Percentiles rank a stretch among this genome's conserved stretches.
phyloP scores from a whole-genome alignment of 352 stramenopile species.

The Phytophthora pseudosyringae region DNA sequence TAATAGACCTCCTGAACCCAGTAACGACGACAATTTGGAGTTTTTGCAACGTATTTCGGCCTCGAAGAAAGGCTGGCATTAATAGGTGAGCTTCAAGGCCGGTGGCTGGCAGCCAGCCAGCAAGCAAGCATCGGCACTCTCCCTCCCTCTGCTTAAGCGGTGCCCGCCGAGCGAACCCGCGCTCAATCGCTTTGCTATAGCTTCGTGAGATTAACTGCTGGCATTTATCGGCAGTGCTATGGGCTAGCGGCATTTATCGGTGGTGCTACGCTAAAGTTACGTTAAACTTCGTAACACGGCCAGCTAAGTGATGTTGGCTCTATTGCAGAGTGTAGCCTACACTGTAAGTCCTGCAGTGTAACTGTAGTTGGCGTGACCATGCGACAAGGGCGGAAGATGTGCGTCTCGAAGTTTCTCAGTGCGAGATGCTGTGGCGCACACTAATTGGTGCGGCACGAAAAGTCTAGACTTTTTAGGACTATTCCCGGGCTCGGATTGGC shows the following conservation, averaged over 20 bases:
- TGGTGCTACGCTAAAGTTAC: conserved; percentile 10
- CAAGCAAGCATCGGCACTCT: conserved; percentile 1
- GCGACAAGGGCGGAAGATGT: conserved; percentile 32
- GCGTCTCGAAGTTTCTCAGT: conserved; percentile 28
- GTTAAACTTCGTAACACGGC: conserved; percentile 15
- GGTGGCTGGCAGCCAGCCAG: neutral
- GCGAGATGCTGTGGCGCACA: conserved; percentile 22
- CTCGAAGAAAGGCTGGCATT: conserved; percentile 11
- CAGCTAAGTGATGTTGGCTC: conserved; percentile 14
- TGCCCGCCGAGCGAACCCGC: too few relatives aligned
- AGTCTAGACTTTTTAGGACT: conserved; percentile 13
- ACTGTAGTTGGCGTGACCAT: conserved; percentile 16
- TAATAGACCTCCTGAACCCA: neutral
- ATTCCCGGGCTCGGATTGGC: conserved; percentile 15
- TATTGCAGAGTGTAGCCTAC: neutral
- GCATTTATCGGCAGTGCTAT: too few relatives aligned
- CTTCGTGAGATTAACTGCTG: too few relatives aligned
- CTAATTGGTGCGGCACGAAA: neutral
- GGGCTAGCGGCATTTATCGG: neutral
- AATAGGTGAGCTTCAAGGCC: conserved; percentile 17
- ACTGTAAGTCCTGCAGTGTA: too few relatives aligned
- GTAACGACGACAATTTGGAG: conserved; percentile 4
- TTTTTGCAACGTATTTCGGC: conserved; percentile 5
- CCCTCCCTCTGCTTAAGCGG: neutral
- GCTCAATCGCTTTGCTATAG: too few relatives aligned